phyloP scores from a whole-genome alignment of 768 basidiomycete genomes.

The Termitomyces sp. region DNA sequence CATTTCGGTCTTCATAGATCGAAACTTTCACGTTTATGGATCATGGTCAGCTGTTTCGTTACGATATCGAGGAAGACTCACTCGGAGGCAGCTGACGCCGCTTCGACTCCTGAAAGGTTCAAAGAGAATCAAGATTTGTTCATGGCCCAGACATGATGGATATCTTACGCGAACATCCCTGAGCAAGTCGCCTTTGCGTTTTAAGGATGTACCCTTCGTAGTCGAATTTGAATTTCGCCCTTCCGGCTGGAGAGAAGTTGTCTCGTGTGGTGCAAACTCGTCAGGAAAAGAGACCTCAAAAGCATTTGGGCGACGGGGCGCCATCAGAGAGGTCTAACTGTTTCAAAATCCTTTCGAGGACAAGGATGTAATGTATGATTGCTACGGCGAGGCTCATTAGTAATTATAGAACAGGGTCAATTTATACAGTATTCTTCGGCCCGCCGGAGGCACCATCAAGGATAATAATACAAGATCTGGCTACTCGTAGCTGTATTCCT shows the following conservation, averaged over 20 bases:
- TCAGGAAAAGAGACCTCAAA: constrained; percentile 49
- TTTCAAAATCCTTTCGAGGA: background rate
- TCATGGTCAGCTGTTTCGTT: background rate
- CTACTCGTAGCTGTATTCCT: too few relatives aligned
- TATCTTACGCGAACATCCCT: constrained; percentile 17
- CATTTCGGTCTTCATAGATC: constrained; percentile 27
- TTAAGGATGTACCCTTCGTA: constrained; percentile 6
- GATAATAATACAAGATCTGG: too few relatives aligned
- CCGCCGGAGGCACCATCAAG: too few relatives aligned
- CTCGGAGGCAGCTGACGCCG: constrained; percentile 15
- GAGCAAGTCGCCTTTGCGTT: constrained; percentile 15
- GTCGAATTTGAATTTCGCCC: background rate
- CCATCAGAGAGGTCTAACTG: constrained; percentile 17
- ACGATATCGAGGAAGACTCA: constrained; percentile 1
- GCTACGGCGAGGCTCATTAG: background rate
- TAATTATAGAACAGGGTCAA: background rate
- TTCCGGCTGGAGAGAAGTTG: constrained; percentile 1
- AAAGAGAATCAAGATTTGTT: background rate
- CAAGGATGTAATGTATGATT: background rate
- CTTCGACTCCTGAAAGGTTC: constrained; percentile 20
- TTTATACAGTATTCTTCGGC: too few relatives aligned
- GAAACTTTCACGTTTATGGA: constrained; percentile 21
- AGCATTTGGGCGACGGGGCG: constrained; percentile 43
- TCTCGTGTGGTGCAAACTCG: constrained; percentile 17
- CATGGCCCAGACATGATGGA: background rate